These are phyloP conservation scores for Aureobasidium leucospermi DNA, from an alignment of 2,329 filamentous ascomycete species.

Conservation along the genomic window DNA sequence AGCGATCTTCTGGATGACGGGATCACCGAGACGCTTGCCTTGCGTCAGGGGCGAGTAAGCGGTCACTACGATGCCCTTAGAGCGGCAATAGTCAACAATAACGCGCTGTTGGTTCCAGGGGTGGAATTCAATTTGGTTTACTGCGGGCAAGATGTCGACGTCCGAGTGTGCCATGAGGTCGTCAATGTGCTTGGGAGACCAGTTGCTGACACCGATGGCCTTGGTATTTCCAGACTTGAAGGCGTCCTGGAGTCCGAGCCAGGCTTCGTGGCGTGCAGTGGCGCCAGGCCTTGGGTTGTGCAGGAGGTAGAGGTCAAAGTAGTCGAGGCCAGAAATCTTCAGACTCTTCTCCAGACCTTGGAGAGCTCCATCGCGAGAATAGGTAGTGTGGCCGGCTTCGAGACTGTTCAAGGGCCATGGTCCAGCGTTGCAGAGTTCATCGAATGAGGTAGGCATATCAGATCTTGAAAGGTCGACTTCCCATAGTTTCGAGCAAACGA, in stretches of 20 bases:
- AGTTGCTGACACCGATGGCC: constrained; percentile 65
- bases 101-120: constrained; percentile 59
- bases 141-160: constrained; percentile 52
- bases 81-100: constrained; percentile 45
- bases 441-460: constrained; percentile 17
- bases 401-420: constrained; percentile 14
- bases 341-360: constrained; percentile 11
- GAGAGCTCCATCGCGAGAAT: not conserved
- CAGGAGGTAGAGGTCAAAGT: constrained; percentile 62
- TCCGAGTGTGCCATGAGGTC: constrained; percentile 55
- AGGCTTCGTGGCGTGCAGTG: constrained; percentile 50
- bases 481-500: constrained; percentile 16
- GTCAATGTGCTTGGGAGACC: constrained; percentile 56
- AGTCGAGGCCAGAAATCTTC: constrained; percentile 24
- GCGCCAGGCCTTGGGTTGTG: constrained; percentile 52
- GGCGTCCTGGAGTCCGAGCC: constrained; percentile 55
- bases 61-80: constrained; percentile 49
- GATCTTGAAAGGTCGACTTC: constrained; percentile 15
- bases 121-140: constrained; percentile 65
- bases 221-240: constrained; percentile 49
- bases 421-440: constrained; percentile 15
- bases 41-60: constrained; percentile 56
- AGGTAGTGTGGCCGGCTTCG: constrained; percentile 17
- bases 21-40: constrained; percentile 61
- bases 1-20: constrained; percentile 53